Conservation (phyloP, 306 rosid species). For the Alnus glutinosa region DNA sequence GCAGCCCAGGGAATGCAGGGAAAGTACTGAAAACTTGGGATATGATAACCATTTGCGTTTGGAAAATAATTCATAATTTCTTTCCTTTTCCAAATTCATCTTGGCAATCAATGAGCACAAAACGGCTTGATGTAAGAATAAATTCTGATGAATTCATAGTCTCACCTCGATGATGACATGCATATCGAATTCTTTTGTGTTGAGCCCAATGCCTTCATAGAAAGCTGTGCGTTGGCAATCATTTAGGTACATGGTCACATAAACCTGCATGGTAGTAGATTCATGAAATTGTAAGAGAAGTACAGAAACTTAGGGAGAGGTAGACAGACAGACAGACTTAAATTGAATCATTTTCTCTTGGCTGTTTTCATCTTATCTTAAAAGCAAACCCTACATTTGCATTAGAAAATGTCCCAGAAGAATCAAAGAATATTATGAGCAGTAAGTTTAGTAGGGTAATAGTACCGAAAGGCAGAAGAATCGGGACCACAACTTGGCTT, state of each 20-base stretch:
- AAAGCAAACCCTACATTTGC: neutral
- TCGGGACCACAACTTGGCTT: constrained; percentile 94
- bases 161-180: constrained; percentile 98
- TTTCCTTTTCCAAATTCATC: neutral
- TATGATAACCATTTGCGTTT: constrained; percentile 4
- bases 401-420: neutral
- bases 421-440: neutral
- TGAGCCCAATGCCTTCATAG: constrained; percentile 93
- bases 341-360: too few relatives aligned
- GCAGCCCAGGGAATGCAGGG: neutral
- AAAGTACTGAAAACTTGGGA: constrained; percentile 4
- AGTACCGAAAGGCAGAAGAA: constrained; percentile 97
- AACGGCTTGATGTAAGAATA: neutral
- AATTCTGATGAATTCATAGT: neutral
- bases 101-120: neutral
- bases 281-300: neutral
- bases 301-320: neutral
- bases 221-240: constrained; percentile 96
- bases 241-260: constrained; percentile 95
- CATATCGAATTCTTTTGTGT: constrained; percentile 96
- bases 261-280: constrained; percentile 61
- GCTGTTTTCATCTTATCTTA: too few relatives aligned
- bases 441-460: neutral
- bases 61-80: neutral
- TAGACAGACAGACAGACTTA: neutral